Evolutionary conservation across 2,329 filamentous ascomycete species (phyloP), one percentile per base, ranked within the genome.

Genomic region (Diplodia intermedia): DNA sequence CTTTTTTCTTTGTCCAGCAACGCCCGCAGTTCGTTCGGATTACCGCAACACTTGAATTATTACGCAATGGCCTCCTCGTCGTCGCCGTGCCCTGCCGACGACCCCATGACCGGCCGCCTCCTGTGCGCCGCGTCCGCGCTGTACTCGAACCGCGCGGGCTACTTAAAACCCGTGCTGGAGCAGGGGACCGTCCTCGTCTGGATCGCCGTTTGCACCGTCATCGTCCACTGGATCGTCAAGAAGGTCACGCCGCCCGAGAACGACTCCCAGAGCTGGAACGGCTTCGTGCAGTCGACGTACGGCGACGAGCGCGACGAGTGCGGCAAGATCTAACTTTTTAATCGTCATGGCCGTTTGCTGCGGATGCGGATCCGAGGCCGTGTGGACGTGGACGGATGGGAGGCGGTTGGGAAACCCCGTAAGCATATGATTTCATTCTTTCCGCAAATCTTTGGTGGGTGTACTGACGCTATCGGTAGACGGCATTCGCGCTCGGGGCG

Each of bases 401-500:
- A 54, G 33, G 47, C 23, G 11, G 4, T 43, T 54, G 50, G 62
- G 62, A 20, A 65, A 11, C 14, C 50, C 62, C 26, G 62, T 65
- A 65, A 14, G 6, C 9, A 3, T 23, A 23, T 23, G 23, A 23
- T 23, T 23, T 23, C 23, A 23, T 2, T 23, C 23, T 23, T 23
- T 23, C 23, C 23, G 23, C 23, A 23, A 23, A 2, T 23, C 2
- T 23, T 23, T n/a, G n/a, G n/a, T n/a, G n/a, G 23, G 23, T 23
- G 2, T 1, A 23, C 23, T 23, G 23, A 23, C 23, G 23, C 23
- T 23, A 2, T 23, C 2, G 23, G 23, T 23, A 82, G 80, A 84
- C 83, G 11, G 82, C 83, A 0, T 74, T 86, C 1, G 82, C 82
- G 0, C 82, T 86, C 31, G 84, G 84, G 0, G 84, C 82, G 2